Percentiles rank a stretch among this genome's conserved stretches.
phyloP scores from a whole-genome alignment of 345 rosid species.

The Eucalyptus leucophloia region DNA sequence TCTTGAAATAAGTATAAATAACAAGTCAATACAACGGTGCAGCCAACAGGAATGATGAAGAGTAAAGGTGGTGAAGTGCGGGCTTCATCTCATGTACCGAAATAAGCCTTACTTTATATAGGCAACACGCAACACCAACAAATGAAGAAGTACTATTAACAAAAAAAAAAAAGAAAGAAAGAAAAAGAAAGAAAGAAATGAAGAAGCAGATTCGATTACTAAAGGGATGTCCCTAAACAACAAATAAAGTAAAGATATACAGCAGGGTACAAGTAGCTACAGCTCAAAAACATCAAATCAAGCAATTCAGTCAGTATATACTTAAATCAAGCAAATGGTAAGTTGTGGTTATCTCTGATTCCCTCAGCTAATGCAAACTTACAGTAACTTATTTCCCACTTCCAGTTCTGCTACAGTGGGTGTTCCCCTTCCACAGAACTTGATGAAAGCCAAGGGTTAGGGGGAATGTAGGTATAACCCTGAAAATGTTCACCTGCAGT shows the following conservation, averaged over 20 bases:
- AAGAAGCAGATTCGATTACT: not conserved
- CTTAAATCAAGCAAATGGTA: not conserved
- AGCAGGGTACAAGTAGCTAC: not conserved
- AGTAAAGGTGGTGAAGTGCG: not conserved
- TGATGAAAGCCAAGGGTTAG: conserved; percentile 64
- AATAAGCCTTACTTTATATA: not conserved
- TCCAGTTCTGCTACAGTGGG: not conserved
- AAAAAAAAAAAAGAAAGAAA: not conserved
- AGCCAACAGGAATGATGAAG: not conserved
- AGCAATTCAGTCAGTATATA: not conserved
- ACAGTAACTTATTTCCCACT: not conserved
- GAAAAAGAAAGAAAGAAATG: not conserved
- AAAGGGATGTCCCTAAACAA: not conserved
- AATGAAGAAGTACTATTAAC: not conserved
- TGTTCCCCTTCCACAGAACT: not conserved
- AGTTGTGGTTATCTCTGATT: not conserved
- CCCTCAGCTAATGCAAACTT: not conserved
- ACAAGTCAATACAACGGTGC: not conserved
- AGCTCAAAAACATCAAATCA: not conserved
- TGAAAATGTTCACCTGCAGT: conserved; percentile 57
- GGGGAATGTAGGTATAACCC: conserved; percentile 55
- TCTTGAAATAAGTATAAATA: not conserved
- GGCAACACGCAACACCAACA: not conserved
- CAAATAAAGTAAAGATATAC: not conserved
- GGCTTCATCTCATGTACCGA: not conserved